Evolutionary conservation across 805 yeast genomes (phyloP), one percentile per base, ranked within the genome.

Genomic region (Debaryomyces castellii): DNA sequence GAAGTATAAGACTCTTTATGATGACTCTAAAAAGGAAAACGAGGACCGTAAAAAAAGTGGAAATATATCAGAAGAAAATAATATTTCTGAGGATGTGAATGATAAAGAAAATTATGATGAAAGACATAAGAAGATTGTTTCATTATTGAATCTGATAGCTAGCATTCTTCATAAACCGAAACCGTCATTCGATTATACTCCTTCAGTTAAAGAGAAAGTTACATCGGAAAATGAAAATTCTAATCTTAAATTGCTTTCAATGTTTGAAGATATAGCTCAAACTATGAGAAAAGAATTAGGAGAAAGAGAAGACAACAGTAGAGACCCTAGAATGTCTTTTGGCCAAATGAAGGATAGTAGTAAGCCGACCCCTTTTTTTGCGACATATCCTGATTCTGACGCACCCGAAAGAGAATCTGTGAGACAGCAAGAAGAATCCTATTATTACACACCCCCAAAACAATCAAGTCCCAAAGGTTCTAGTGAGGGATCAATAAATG

Each of bases 1-100:
- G 38, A 69, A 69, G 54, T 69, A 69, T 41, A 67, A 66, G 50
- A 50, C 46, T 7, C 54, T 66, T n/a, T 66, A 66, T 43, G 66
- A 62, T 7, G 52, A 37, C 21, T 21, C 37, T 5, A 37, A 24
- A 25, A 40, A 30, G 30, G 43, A 37, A 18, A 24, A 34, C 39
- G 18, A 41, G 40, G 28, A 20, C 5, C 24, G 16, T 35, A 16
- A 18, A 35, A 18, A 5, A 11, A 20, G 10, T 14, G 16, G 16
- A 14, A 9, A 18, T 14, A n/a, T n/a, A 5, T 10, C 32, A 20
- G 5, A 25, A 21, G 18, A 18, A 10, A 18, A 34, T 7, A 34
- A 17, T 9, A 18, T 14, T 18, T 7, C 37, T 18, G 23, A 18
- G 5, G 32, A 27, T 23, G 30, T 8, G n/a, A 14, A 14, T 1